Percentiles rank a stretch among this genome's conserved stretches.
These are phyloP conservation scores for Chalaropsis ovoidea DNA, from an alignment of 2,329 filamentous ascomycete genomes.

Conservation along the genomic window DNA sequence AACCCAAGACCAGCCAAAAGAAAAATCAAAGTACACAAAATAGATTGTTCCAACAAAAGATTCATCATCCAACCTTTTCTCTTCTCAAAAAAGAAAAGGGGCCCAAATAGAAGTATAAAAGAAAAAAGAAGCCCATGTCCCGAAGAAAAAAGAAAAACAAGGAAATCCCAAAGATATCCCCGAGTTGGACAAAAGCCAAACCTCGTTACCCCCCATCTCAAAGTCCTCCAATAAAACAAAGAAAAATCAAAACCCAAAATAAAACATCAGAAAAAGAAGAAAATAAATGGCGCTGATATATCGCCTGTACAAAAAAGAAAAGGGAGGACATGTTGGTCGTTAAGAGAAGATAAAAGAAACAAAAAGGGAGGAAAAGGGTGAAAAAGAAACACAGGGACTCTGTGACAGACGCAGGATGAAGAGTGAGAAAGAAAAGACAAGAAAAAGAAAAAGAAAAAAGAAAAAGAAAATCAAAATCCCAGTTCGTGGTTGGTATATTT, in stretches of 20 bases:
- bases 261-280: neutral
- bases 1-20: constrained; percentile 21
- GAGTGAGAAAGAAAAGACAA: constrained; percentile 20
- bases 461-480: constrained; percentile 23
- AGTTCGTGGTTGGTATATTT: constrained; percentile 15
- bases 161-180: constrained; percentile 19
- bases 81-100: constrained; percentile 9
- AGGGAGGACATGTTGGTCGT: neutral
- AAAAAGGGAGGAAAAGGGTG: constrained; percentile 12
- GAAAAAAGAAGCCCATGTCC: constrained; percentile 10
- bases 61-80: neutral
- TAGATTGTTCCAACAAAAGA: neutral
- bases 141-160: constrained; percentile 18
- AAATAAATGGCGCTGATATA: constrained; percentile 15
- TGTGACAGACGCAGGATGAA: constrained; percentile 1
- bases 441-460: constrained; percentile 21
- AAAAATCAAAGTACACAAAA: neutral
- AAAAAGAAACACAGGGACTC: constrained; percentile 1
- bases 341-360: constrained; percentile 16
- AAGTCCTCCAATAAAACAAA: neutral
- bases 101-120: constrained; percentile 18
- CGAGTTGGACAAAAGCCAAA: constrained; percentile 19
- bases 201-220: neutral
- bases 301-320: neutral
- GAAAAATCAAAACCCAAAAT: constrained; percentile 11